Percentiles rank a stretch among this genome's conserved stretches.
These are phyloP conservation scores for Cyclotella baltica DNA, from an alignment of 108 stramenopile genomes.

Conservation along the genomic window DNA sequence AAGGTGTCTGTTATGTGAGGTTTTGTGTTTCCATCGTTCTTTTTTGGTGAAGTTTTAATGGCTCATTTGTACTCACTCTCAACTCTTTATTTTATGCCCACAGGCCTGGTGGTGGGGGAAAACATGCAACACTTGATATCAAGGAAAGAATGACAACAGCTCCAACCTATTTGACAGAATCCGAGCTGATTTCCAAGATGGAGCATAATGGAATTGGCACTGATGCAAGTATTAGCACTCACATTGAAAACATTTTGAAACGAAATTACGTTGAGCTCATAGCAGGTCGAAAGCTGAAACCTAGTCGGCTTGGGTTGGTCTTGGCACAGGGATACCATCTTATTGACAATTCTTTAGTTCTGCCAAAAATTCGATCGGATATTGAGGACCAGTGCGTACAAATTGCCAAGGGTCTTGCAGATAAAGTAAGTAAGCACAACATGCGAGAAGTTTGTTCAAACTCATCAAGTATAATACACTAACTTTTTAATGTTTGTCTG, in stretches of 20 bases:
- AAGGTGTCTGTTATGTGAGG: slow-evolving; percentile 23
- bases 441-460: neutral
- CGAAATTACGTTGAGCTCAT: slow-evolving; percentile 87
- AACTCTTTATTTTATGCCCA: neutral
- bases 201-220: slow-evolving; percentile 91
- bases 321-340: slow-evolving; percentile 89
- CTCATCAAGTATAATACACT: neutral
- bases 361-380: slow-evolving; percentile 86
- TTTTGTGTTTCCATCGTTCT: neutral
- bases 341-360: slow-evolving; percentile 89
- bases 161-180: slow-evolving; percentile 88
- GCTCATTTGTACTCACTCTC: neutral
- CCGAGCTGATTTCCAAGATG: slow-evolving; percentile 89
- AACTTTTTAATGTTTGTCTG: neutral
- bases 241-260: slow-evolving; percentile 92
- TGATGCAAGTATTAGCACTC: slow-evolving; percentile 83
- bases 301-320: slow-evolving; percentile 88
- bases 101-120: slow-evolving; percentile 40
- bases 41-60: neutral
- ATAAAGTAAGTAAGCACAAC: slow-evolving; percentile 24
- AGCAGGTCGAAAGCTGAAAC: slow-evolving; percentile 78
- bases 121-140: slow-evolving; percentile 72
- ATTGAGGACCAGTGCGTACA: slow-evolving; percentile 91
- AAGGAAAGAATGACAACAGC: slow-evolving; percentile 90
- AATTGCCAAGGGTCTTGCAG: slow-evolving; percentile 85